These are phyloP conservation scores for Penicillium brasilianum DNA, from an alignment of 2,329 filamentous ascomycete genomes.

Conservation along the genomic window DNA sequence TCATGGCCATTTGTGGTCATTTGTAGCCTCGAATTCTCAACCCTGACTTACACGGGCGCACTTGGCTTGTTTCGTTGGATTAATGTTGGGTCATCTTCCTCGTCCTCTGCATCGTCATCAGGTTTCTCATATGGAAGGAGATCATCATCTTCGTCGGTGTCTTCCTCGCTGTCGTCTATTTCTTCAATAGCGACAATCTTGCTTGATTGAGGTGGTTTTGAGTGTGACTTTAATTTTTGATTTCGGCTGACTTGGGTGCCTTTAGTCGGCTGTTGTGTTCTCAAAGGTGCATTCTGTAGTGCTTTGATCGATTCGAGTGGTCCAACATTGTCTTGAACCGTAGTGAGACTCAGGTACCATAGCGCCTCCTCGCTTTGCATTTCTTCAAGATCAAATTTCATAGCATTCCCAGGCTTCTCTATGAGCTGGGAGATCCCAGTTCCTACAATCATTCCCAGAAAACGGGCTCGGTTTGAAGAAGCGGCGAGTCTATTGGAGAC, in stretches of 20 bases:
- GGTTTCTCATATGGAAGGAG: constrained; percentile 82
- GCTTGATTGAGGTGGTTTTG: constrained; percentile 29
- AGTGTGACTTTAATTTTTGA: constrained; percentile 11
- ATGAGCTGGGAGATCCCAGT: constrained; percentile 70
- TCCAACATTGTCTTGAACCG: constrained; percentile 67
- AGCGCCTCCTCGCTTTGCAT: constrained; percentile 72
- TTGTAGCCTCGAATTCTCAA: neutral
- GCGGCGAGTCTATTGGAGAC: constrained; percentile 85
- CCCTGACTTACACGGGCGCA: constrained; percentile 69
- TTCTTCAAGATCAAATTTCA: constrained; percentile 86
- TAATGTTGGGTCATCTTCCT: constrained; percentile 88
- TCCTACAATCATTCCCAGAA: constrained; percentile 87
- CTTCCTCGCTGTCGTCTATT: constrained; percentile 58
- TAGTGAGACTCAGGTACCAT: constrained; percentile 73
- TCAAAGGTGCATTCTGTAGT: constrained; percentile 21
- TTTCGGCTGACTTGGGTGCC: constrained; percentile 18
- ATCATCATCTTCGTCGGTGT: constrained; percentile 66
- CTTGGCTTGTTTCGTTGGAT: constrained; percentile 81
- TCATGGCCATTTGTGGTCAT: neutral
- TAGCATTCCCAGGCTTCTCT: constrained; percentile 69
- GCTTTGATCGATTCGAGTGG: constrained; percentile 57
- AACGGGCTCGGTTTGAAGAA: constrained; percentile 74
- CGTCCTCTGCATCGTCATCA: constrained; percentile 86
- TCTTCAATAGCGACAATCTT: constrained; percentile 66
- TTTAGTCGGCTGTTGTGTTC: constrained; percentile 23